phyloP scores from a whole-genome alignment of 768 basidiomycete species.

The Suillus tomentosus region DNA sequence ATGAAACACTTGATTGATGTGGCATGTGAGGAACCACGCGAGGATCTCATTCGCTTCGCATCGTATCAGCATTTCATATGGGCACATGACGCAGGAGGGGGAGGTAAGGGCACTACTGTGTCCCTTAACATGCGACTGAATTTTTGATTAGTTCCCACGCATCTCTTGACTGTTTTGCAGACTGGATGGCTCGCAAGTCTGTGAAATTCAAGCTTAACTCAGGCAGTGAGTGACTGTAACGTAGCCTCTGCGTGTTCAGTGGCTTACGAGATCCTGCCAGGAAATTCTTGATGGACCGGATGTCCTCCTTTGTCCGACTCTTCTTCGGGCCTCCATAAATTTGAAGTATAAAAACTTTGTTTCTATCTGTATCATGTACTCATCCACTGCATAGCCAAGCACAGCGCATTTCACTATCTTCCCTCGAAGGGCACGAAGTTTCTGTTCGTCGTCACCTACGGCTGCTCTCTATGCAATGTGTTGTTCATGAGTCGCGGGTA shows the following conservation, averaged over 20 bases:
- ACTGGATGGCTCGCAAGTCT: slow-evolving; percentile 54
- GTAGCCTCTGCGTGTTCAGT: neutral
- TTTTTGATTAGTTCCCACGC: slow-evolving; percentile 31
- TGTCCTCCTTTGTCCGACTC: slow-evolving; percentile 46
- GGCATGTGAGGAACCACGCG: slow-evolving; percentile 35
- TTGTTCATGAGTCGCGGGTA: slow-evolving; percentile 38
- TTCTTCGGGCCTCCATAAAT: slow-evolving; percentile 39
- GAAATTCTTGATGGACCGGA: slow-evolving; percentile 35
- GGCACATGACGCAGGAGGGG: slow-evolving; percentile 39
- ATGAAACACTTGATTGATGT: slow-evolving; percentile 41
- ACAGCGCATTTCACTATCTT: slow-evolving; percentile 40
- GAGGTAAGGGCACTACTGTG: slow-evolving; percentile 37
- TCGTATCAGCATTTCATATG: slow-evolving; percentile 62
- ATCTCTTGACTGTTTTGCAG: slow-evolving; percentile 37
- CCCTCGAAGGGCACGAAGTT: slow-evolving; percentile 40
- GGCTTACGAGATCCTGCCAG: slow-evolving; percentile 20
- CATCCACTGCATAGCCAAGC: slow-evolving; percentile 40
- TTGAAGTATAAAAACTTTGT: slow-evolving; percentile 38
- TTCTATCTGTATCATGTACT: neutral
- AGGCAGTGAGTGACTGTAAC: neutral
- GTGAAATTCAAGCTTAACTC: slow-evolving; percentile 37
- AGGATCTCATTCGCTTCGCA: slow-evolving; percentile 47
- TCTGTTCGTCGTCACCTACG: slow-evolving; percentile 41
- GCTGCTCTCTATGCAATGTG: slow-evolving; percentile 42
- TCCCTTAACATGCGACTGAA: slow-evolving; percentile 9